Evolutionary conservation across 1,284 basidiomycete species (phyloP), one percentile per base, ranked within the genome.

Genomic region (Microbotryum intermedium): DNA sequence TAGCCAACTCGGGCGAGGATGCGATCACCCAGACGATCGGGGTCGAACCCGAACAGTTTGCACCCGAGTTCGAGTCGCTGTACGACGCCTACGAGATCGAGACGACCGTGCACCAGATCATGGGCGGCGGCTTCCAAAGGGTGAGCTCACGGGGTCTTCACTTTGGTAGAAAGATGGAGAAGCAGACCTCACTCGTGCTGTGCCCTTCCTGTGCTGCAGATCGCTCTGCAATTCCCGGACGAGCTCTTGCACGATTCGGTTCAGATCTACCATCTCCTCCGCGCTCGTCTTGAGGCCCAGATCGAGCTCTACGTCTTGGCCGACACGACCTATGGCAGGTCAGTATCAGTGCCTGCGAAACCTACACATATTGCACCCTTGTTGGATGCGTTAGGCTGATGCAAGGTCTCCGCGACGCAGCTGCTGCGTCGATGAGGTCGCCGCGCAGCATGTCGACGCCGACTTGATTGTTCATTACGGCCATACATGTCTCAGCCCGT

Each of bases 261-360:
- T 2, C 85, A 86, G 1, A 84, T 97, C n/a, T 95, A 85, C 72
- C 81, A 82, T 48, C 75, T 78, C 2, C 79, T 98, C 30, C 87
- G 85, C 71, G 72, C 72, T 5, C 73, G 73, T 55, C 76, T 88
- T 21, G 78, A 79, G 23, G 65, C 70, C 18, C 77, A 72, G 21
- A 77, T 77, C 60, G 84, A 93, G 68, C 78, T 91, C 28, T 97
- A 93, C 72, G 86, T 97, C 6, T 81, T 97, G 21, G 93, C 93
- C 16, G 94, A 97, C 76, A 97, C 93, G 28, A 95, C 92, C 29
- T 97, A 97, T 74, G 94, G 93, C 73, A 92, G 88, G 90, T 83
- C 76, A 68, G 84, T 70, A 50, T 16, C 50, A 4, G 16, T 10
- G 2, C n/a, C n/a, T n/a, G n/a, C n/a, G n/a, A n/a, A n/a, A n/a